Evolutionary conservation across 108 stramenopile genomes (phyloP).

Genomic region (Skeletonema grethae): DNA sequence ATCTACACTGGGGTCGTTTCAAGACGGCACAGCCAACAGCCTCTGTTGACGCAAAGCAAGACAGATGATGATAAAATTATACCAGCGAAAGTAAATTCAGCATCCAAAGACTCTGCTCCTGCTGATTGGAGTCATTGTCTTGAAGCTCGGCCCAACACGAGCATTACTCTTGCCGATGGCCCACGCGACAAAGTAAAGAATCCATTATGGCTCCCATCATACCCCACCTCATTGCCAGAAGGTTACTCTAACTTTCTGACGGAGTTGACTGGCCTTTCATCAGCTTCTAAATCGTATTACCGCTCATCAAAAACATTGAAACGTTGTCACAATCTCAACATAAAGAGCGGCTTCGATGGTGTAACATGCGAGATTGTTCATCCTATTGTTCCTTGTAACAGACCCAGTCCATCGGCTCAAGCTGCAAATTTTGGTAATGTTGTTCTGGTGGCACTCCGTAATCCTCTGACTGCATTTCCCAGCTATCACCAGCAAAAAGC

Average conservation of each 20-base stretch:
- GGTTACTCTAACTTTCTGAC: slow-evolving; percentile 16
- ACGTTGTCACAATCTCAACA: slow-evolving; percentile 20
- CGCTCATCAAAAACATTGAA: slow-evolving; percentile 22
- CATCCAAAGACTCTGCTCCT: not conserved
- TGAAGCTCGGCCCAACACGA: not conserved
- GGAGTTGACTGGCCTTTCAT: slow-evolving; percentile 26
- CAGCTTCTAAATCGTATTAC: slow-evolving; percentile 27
- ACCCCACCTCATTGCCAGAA: slow-evolving; percentile 38
- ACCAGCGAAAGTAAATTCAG: not conserved
- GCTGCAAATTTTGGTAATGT: slow-evolving; percentile 31
- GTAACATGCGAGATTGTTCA: slow-evolving; percentile 45
- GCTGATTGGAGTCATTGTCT: not conserved
- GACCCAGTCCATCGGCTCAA: slow-evolving; percentile 27
- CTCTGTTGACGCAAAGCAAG: not conserved
- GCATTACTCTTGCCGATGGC: not conserved
- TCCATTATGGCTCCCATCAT: slow-evolving; percentile 41
- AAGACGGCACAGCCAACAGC: not conserved
- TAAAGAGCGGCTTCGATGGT: slow-evolving; percentile 12
- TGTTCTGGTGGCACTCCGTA: slow-evolving; percentile 42
- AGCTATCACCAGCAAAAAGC: slow-evolving; percentile 53
- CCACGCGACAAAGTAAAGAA: not conserved
- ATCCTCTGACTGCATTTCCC: slow-evolving; percentile 62
- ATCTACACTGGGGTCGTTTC: not conserved
- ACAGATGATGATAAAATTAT: not conserved
- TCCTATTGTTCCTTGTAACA: slow-evolving; percentile 31